Conservation (phyloP, 495 filamentous ascomycete species). For the Staphylotrichum tortipilum region DNA sequence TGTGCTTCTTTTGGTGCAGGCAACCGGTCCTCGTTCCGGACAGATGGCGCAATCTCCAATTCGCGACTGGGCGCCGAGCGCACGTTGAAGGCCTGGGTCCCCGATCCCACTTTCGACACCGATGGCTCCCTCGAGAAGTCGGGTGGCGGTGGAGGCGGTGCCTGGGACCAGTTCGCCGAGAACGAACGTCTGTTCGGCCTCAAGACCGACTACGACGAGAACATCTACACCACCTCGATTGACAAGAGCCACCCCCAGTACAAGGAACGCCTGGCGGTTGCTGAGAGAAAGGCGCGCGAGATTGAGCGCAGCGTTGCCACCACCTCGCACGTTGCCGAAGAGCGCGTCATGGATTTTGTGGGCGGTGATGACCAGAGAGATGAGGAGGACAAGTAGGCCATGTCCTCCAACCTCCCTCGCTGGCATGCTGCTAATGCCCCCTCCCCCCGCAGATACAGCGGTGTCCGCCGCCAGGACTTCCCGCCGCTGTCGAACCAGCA, state of each 20-base stretch:
- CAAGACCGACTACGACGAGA: conserved; percentile 83
- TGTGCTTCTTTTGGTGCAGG: conserved; percentile 20
- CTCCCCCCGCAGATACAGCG: conserved; percentile 71
- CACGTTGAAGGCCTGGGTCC: conserved; percentile 75
- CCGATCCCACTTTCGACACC: conserved; percentile 50
- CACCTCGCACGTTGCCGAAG: conserved; percentile 80
- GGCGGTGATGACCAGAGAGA: conserved; percentile 51
- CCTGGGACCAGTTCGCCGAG: conserved; percentile 90
- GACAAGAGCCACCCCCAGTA: conserved; percentile 75
- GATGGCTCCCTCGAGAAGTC: conserved; percentile 63
- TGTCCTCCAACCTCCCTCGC: not conserved
- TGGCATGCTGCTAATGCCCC: conserved; percentile 17
- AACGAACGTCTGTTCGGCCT: conserved; percentile 84
- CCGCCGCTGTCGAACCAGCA: conserved; percentile 51
- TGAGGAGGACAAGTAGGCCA: conserved; percentile 80
- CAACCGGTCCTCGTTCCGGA: conserved; percentile 58
- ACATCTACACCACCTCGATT: conserved; percentile 85
- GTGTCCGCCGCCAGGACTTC: conserved; percentile 70
- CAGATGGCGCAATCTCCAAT: conserved; percentile 81
- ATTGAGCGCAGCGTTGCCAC: conserved; percentile 64
- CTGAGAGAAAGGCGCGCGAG: conserved; percentile 78
- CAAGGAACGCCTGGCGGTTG: conserved; percentile 62
- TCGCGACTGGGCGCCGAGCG: conserved; percentile 61
- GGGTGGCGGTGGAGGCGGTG: conserved; percentile 24
- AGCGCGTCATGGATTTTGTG: conserved; percentile 60